Evolutionary conservation across 768 basidiomycete genomes (phyloP).

Genomic region (Cubamyces lactineus): DNA sequence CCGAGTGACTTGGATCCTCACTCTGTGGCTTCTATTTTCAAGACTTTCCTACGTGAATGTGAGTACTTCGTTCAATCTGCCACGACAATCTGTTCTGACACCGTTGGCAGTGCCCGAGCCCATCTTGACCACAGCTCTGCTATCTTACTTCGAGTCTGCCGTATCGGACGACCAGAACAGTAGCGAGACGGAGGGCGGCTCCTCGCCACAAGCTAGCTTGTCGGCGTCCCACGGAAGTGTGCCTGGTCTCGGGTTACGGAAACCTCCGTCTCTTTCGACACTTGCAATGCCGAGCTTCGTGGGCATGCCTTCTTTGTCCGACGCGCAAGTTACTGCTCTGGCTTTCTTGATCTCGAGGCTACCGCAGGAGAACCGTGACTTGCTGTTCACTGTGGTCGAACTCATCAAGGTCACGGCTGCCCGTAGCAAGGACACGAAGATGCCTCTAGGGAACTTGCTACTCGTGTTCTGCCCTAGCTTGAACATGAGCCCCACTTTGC

Average conservation of each 20-base stretch:
- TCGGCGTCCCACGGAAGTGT: conserved; percentile 20
- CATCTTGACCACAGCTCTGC: conserved; percentile 73
- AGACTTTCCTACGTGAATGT: conserved; percentile 92
- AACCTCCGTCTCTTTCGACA: conserved; percentile 80
- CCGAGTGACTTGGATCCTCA: conserved; percentile 94
- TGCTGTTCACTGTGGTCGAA: conserved; percentile 81
- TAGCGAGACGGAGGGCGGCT: conserved; percentile 23
- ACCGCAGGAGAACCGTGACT: conserved; percentile 80
- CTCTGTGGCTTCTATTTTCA: conserved; percentile 91
- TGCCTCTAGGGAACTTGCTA: conserved; percentile 89
- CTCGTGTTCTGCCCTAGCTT: conserved; percentile 88
- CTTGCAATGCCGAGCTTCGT: conserved; percentile 72
- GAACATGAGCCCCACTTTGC: conserved; percentile 72
- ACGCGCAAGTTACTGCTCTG: conserved; percentile 58
- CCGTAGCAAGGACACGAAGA: conserved; percentile 76
- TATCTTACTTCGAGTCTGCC: conserved; percentile 79
- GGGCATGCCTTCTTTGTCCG: conserved; percentile 63
- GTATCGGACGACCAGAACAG: conserved; percentile 55
- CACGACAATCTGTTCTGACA: conserved; percentile 21
- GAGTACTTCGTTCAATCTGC: conserved; percentile 41
- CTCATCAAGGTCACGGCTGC: conserved; percentile 77
- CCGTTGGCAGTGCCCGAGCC: conserved; percentile 76
- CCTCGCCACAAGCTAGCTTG: conserved; percentile 21
- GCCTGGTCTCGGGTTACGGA: conserved; percentile 51
- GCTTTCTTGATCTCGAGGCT: conserved; percentile 66